phyloP scores from a whole-genome alignment of 1,139 yeast genomes.

The Diutina neorugosa region DNA sequence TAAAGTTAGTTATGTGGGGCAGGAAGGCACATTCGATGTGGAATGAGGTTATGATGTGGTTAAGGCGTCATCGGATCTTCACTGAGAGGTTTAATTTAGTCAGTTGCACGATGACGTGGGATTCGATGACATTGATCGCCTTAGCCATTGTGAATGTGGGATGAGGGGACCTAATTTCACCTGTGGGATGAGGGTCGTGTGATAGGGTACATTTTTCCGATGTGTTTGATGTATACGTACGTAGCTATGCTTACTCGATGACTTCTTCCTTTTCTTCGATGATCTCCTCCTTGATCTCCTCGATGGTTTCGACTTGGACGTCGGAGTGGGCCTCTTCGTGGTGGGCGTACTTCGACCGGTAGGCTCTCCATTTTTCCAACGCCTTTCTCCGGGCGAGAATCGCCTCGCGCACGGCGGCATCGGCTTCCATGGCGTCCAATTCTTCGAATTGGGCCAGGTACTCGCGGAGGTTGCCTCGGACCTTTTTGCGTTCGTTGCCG shows the following conservation, averaged over 20 bases:
- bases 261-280: conserved; percentile 76
- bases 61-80: too few relatives aligned
- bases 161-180: not conserved
- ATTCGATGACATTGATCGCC: not conserved
- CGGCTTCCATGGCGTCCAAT: conserved; percentile 93
- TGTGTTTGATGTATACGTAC: not conserved
- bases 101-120: not conserved
- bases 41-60: too few relatives aligned
- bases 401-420: conserved; percentile 82
- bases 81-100: not conserved
- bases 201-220: too few relatives aligned
- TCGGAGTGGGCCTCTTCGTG: conserved; percentile 37
- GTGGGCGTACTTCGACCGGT: conserved; percentile 50
- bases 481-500: conserved; percentile 76
- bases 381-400: conserved; percentile 75
- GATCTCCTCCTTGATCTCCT: conserved; percentile 54
- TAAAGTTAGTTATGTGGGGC: too few relatives aligned
- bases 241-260: conserved; percentile 30
- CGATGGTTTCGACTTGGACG: conserved; percentile 54
- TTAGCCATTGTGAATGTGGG: not conserved
- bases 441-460: conserved; percentile 92
- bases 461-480: conserved; percentile 79
- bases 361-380: conserved; percentile 71
- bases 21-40: too few relatives aligned
- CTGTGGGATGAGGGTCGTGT: not conserved